Evolutionary conservation across 495 filamentous ascomycete genomes (phyloP), one percentile per base, ranked within the genome.

Genomic region (Trichoderma erinaceum): DNA sequence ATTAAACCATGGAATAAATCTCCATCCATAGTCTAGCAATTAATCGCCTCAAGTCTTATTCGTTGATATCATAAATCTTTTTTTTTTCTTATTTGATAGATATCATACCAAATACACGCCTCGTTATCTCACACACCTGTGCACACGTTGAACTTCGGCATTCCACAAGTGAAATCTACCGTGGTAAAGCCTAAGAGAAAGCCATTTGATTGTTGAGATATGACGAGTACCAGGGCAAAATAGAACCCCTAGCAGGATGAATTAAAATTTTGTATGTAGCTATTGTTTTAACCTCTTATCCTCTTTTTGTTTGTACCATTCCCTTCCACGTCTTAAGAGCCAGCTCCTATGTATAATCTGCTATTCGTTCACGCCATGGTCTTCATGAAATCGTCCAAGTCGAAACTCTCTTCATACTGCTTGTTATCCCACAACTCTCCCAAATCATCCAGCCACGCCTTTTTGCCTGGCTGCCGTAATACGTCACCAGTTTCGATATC

Each of bases 391-490:
- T 90, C 92, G 72, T 95, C 92, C 69, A 99, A 78, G 75, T 97
- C 90, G 74, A 96, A 99, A 78, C 95, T 93, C 79, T 97, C 94
- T 78, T 97, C 92, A 78, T 99, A 99, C 79, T 95, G 93, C 67
- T 83, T 85, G 72, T 97, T 93, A 75, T 99, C 95, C 94, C 94
- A 98, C 65, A 99, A 82, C 78, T 99, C 95, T 68, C 92, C 93
- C 56, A 99, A 75, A 72, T 97, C 96, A 75, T 98, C 95, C 56
- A 98, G 79, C 85, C 90, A 92, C 46, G 93, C 93, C 82, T 95
- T 97, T 84, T 96, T 97, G 68, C 95, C 93, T 75, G 95, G 96
- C 78, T 96, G 92, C 73, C 92, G 87, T 16, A 48, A 18, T 66
- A 98, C 89, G 70, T 97, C 89, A 44, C 95, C 95, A 11, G 89